A percentile compares a stretch with the other conserved stretches of the same genome.
These are phyloP conservation scores for Ascochyta koolunga DNA, from an alignment of 2,329 filamentous ascomycete genomes.

Conservation along the genomic window DNA sequence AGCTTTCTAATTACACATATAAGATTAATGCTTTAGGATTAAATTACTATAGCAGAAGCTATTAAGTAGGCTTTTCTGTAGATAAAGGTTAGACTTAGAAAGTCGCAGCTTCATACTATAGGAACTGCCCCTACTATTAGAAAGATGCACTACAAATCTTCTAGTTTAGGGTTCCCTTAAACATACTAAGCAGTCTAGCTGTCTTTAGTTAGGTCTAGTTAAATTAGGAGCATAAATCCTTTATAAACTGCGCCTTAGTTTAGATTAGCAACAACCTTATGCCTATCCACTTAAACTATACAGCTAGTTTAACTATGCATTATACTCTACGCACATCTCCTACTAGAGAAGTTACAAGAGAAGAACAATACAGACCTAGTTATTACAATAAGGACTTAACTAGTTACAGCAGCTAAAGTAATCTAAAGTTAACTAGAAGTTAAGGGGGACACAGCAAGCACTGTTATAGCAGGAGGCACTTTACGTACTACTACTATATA, in stretches of 20 bases:
- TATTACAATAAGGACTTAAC: too few species aligned
- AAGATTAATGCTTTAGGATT: constrained; percentile 27
- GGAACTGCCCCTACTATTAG: constrained; percentile 51
- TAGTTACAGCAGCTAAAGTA: too few species aligned
- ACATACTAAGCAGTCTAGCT: constrained; percentile 45
- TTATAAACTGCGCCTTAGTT: constrained; percentile 53
- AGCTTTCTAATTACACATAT: constrained; percentile 19
- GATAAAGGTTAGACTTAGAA: constrained; percentile 52
- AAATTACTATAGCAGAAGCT: constrained; percentile 53
- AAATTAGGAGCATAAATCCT: constrained; percentile 28
- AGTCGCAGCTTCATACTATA: constrained; percentile 51
- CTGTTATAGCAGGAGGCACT: not conserved
- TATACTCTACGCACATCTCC: too few species aligned
- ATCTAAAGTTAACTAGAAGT: too few species aligned
- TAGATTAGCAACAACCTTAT: constrained; percentile 38
- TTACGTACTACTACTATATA: not conserved
- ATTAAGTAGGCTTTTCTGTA: constrained; percentile 51
- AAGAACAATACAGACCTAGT: too few species aligned
- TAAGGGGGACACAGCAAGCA: too few species aligned
- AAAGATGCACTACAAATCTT: constrained; percentile 48
- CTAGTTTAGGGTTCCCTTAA: constrained; percentile 49
- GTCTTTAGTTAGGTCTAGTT: constrained; percentile 54
- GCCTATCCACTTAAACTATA: not conserved
- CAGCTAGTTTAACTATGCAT: too few species aligned
- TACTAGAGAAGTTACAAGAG: too few species aligned